These are phyloP conservation scores for Penium margaritaceum DNA, from an alignment of 139 green algal species.

Conservation along the genomic window DNA sequence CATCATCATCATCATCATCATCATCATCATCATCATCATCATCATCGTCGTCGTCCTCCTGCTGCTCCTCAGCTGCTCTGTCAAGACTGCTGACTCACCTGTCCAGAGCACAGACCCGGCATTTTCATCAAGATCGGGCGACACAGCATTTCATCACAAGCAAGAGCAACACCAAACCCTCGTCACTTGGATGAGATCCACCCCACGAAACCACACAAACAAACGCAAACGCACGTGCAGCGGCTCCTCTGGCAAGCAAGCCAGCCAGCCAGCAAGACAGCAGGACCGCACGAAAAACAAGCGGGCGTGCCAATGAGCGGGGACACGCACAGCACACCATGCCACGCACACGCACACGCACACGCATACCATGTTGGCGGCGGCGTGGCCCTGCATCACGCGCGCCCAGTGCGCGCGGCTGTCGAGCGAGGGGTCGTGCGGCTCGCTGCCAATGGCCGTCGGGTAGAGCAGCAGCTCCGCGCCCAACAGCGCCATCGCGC, in stretches of 20 bases:
- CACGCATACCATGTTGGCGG: slow-evolving; percentile 41
- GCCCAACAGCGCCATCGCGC: slow-evolving; percentile 39
- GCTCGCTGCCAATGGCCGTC: slow-evolving; percentile 49
- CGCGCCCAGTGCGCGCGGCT: slow-evolving; percentile 35
- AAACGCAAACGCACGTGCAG: background rate
- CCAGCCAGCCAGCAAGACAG: background rate
- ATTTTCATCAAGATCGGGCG: background rate
- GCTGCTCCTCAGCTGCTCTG: too few relatives aligned
- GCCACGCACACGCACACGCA: too few relatives aligned
- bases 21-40: too few relatives aligned
- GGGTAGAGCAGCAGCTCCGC: slow-evolving; percentile 49
- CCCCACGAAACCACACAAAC: background rate
- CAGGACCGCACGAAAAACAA: background rate
- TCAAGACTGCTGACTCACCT: background rate
- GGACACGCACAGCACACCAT: background rate
- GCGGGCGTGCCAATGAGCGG: background rate
- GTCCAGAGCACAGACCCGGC: background rate
- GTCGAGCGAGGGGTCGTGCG: slow-evolving; percentile 42
- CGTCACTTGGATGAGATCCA: too few relatives aligned
- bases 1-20: too few relatives aligned
- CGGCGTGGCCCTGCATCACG: slow-evolving; percentile 49
- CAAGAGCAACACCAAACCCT: too few relatives aligned
- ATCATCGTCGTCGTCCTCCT: too few relatives aligned
- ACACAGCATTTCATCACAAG: too few relatives aligned
- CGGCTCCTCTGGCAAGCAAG: background rate